Evolutionary conservation across 1,284 basidiomycete genomes (phyloP).

Genomic region (Ceraceosorus bombacis): DNA sequence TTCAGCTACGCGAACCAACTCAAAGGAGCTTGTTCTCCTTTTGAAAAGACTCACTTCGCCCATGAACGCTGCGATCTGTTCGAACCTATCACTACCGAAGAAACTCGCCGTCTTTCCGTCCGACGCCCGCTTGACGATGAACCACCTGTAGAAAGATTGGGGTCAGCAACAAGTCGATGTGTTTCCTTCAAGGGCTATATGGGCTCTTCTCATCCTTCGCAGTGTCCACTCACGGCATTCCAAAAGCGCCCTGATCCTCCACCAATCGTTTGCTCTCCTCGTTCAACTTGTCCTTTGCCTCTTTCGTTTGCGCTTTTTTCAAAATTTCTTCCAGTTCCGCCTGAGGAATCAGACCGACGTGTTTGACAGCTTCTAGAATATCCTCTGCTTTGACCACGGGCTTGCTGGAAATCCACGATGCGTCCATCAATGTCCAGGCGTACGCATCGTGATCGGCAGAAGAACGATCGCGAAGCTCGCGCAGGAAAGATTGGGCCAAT

Average conservation of each 20-base stretch:
- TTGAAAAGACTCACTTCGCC: background rate
- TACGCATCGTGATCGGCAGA: constrained; percentile 13
- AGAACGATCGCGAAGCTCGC: constrained; percentile 9
- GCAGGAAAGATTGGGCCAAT: constrained; percentile 26
- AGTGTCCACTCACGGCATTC: constrained; percentile 26
- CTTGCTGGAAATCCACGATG: constrained; percentile 29
- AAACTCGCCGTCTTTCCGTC: constrained; percentile 19
- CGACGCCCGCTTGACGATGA: constrained; percentile 11
- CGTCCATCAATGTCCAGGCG: constrained; percentile 21
- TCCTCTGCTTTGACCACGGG: constrained; percentile 19
- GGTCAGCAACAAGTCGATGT: background rate
- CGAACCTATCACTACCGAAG: constrained; percentile 34
- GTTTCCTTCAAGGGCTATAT: background rate
- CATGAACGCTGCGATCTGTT: constrained; percentile 7
- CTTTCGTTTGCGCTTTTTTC: constrained; percentile 5
- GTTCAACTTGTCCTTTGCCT: constrained; percentile 10
- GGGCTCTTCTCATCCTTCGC: background rate
- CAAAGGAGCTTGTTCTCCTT: too few relatives aligned
- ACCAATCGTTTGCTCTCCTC: constrained; percentile 21
- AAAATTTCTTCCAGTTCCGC: constrained; percentile 9
- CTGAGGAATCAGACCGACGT: constrained; percentile 1
- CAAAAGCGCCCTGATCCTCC: constrained; percentile 25
- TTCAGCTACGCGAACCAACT: background rate
- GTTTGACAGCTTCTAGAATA: constrained; percentile 9
- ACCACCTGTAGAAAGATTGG: constrained; percentile 4